These are phyloP conservation scores for Trebouxia sp. DNA, from an alignment of 139 green algal species.

Conservation along the genomic window DNA sequence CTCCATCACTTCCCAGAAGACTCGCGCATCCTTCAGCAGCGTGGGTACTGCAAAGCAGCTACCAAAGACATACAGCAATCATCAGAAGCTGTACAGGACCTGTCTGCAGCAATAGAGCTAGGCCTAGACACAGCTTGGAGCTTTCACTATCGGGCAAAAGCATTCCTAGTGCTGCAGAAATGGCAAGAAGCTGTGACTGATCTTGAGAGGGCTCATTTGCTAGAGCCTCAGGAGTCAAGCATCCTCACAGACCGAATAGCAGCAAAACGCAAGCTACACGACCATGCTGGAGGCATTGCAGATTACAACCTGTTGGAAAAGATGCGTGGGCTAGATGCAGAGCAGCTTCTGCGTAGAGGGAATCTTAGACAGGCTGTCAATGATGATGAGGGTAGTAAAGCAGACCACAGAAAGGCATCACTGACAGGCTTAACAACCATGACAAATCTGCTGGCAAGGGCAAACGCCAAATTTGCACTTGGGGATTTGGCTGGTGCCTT, in stretches of 20 bases:
- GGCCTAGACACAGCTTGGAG: background rate
- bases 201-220: background rate
- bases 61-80: background rate
- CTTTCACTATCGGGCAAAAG: background rate
- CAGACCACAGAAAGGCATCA: background rate
- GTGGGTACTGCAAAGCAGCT: background rate
- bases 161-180: background rate
- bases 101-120: background rate
- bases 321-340: background rate
- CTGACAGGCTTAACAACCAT: background rate
- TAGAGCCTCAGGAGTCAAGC: background rate
- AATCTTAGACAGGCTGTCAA: background rate
- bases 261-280: background rate
- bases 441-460: background rate
- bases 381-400: background rate
- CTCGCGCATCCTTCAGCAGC: background rate
- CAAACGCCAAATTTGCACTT: background rate
- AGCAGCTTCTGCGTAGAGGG: background rate
- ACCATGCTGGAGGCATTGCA: background rate
- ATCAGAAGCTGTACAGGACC: background rate
- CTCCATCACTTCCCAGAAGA: background rate
- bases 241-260: background rate
- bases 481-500: background rate
- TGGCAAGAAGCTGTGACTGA: background rate
- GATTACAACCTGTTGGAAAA: background rate